Evolutionary conservation across 1,284 basidiomycete species (phyloP), one percentile per base, ranked within the genome.

Genomic region (Singerocomus inundabilis): DNA sequence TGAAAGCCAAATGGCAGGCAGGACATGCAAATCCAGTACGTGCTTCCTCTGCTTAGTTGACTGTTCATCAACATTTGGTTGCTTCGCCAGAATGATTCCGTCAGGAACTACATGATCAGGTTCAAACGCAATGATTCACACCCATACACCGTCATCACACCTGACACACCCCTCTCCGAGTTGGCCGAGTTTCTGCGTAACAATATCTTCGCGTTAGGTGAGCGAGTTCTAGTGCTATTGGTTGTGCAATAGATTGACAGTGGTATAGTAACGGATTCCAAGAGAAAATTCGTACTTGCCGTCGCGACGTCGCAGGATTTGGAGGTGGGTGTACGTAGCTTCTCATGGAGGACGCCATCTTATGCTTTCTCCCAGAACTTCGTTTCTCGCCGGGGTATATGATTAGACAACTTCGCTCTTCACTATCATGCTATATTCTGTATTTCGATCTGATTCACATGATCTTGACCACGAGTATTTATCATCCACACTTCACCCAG

Each of bases 251-350:
- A 15, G 6, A 44, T 44, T 56, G 34, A 55, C 39, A 9, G 25
- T 30, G 29, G 49, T 52, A 3, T 57, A 92, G 91, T 94, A 26
- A 94, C 92, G 6, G 92, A 95, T 66, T 68, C 72, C 38, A 79
- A 80, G 46, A 80, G 91, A 52, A 92, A 93, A 64, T 94, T 94
- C 62, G 91, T 94, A 1, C 76, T 94, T 31, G 92, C 77, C 0
- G 85, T 95, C 0, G 91, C 89, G 1, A 95, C 92, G 12, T 68
- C 73, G 37, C 80, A 88, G 37, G 92, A 95, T 67, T 70, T 95
- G 18, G 82, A 92, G 65, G 84, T 84, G 46, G 46, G 72, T 62
- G n/a, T 24, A 10, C 25, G 6, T 25, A 21, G 6, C 25, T 12
- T 21, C 46, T 24, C 5, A 39, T 3, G 33, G 21, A 2, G 13